Conservation (phyloP, 2,329 filamentous ascomycete species). For the Aspergillus sp. region DNA sequence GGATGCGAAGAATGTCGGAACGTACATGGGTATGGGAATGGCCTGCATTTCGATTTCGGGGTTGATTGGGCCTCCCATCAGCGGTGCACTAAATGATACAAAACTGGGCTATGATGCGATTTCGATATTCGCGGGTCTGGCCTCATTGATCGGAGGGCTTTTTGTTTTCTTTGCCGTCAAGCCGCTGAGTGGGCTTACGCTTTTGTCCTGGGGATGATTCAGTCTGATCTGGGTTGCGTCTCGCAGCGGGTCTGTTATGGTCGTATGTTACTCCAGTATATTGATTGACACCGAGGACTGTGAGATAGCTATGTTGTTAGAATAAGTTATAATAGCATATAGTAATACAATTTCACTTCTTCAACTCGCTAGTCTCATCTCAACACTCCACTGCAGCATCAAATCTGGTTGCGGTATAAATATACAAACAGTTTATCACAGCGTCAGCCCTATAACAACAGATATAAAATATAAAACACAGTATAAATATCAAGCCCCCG, state of each 20-base stretch:
- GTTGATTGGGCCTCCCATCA: slow-evolving; percentile 9
- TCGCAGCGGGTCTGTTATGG: neutral
- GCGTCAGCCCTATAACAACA: too few relatives aligned
- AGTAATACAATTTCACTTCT: too few relatives aligned
- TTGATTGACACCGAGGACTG: too few relatives aligned
- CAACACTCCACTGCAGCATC: too few relatives aligned
- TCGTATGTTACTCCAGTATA: neutral
- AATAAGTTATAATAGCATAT: too few relatives aligned
- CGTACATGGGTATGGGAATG: slow-evolving; percentile 24
- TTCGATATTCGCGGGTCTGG: neutral
- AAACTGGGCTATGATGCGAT: neutral
- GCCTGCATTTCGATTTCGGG: slow-evolving; percentile 3
- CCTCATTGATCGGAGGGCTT: neutral
- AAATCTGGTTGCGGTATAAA: neutral
- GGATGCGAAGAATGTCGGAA: slow-evolving; percentile 18
- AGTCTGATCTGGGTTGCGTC: too few relatives aligned
- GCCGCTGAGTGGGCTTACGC: neutral
- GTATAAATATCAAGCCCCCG: neutral
- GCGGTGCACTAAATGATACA: slow-evolving; percentile 6
- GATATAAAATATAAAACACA: too few relatives aligned
- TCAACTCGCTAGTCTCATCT: too few relatives aligned
- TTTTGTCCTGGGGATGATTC: slow-evolving; percentile 1
- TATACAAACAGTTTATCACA: too few relatives aligned
- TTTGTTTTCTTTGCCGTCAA: slow-evolving; percentile 4
- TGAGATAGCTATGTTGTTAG: too few relatives aligned